These are phyloP conservation scores for Endotrypanum monterogeii DNA, from an alignment of 208 protist genomes.

Conservation along the genomic window DNA sequence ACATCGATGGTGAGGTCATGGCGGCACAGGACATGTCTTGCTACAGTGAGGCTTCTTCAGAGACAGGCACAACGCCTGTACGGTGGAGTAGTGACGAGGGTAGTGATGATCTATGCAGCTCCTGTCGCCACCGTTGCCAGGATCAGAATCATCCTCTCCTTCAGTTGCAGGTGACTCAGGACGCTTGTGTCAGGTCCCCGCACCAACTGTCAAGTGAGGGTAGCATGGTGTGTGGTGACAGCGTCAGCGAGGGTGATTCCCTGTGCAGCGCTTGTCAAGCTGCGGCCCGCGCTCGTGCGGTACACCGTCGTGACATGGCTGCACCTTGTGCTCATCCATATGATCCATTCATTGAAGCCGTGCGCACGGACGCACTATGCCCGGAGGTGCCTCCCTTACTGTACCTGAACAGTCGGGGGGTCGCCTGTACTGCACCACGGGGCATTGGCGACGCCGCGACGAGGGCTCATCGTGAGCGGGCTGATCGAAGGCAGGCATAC, in stretches of 20 bases:
- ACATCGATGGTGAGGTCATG: background rate
- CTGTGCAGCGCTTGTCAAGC: constrained; percentile 19
- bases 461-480: constrained; percentile 7
- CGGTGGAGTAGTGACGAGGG: constrained; percentile 6
- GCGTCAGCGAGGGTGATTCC: background rate
- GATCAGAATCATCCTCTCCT: background rate
- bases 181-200: background rate
- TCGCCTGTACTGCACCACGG: background rate
- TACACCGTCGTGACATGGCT: background rate
- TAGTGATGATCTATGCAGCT: constrained; percentile 14
- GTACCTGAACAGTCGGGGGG: background rate
- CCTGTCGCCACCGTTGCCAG: background rate
- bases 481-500: constrained; percentile 2
- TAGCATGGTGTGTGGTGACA: background rate
- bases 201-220: background rate
- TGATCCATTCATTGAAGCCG: constrained; percentile 8
- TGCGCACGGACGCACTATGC: constrained; percentile 1
- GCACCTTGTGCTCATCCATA: background rate
- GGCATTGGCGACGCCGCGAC: constrained; percentile 4
- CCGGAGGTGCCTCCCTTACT: constrained; percentile 21
- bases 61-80: constrained; percentile 7
- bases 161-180: background rate
- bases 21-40: background rate
- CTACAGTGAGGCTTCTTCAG: constrained; percentile 19
- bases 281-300: background rate